These are phyloP conservation scores for Penicillium alfredii DNA, from an alignment of 495 filamentous ascomycete genomes.

Conservation along the genomic window DNA sequence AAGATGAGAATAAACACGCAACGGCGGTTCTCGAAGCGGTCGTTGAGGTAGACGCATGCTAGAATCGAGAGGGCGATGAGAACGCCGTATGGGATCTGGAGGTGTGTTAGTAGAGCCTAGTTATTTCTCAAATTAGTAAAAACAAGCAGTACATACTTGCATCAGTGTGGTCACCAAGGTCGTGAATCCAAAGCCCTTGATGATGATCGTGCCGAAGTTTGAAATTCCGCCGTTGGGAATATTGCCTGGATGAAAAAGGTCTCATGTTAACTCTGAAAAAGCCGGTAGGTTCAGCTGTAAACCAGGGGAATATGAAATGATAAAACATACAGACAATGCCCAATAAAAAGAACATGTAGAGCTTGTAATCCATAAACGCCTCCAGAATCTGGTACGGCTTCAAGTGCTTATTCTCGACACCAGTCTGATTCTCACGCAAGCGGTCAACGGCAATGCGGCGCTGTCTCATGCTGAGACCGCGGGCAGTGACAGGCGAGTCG, in stretches of 20 bases:
- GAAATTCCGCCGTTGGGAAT: slow-evolving; percentile 47
- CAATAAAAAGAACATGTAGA: slow-evolving; percentile 57
- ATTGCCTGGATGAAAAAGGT: slow-evolving; percentile 27
- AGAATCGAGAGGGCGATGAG: slow-evolving; percentile 54
- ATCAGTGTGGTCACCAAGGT: slow-evolving; percentile 45
- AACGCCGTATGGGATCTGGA: slow-evolving; percentile 53
- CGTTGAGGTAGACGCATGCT: slow-evolving; percentile 51
- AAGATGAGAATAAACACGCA: slow-evolving; percentile 51
- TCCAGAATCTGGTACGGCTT: slow-evolving; percentile 55
- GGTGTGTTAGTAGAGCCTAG: too few relatives aligned
- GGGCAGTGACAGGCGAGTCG: slow-evolving; percentile 57
- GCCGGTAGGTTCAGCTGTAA: too few relatives aligned
- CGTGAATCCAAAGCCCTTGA: slow-evolving; percentile 56
- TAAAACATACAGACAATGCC: slow-evolving; percentile 36
- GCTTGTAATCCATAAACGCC: slow-evolving; percentile 53
- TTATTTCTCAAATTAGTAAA: neutral
- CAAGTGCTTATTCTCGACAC: slow-evolving; percentile 59
- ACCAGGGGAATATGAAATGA: too few relatives aligned
- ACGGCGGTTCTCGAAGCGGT: slow-evolving; percentile 50
- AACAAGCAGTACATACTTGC: slow-evolving; percentile 26
- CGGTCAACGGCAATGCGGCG: slow-evolving; percentile 54
- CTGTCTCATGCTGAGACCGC: slow-evolving; percentile 50
- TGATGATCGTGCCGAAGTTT: slow-evolving; percentile 58
- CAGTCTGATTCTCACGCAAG: slow-evolving; percentile 55
- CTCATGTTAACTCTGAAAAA: neutral